Base-by-base conservation (phyloP, 352 stramenopile species). In the Pythium chondricola region DNA sequence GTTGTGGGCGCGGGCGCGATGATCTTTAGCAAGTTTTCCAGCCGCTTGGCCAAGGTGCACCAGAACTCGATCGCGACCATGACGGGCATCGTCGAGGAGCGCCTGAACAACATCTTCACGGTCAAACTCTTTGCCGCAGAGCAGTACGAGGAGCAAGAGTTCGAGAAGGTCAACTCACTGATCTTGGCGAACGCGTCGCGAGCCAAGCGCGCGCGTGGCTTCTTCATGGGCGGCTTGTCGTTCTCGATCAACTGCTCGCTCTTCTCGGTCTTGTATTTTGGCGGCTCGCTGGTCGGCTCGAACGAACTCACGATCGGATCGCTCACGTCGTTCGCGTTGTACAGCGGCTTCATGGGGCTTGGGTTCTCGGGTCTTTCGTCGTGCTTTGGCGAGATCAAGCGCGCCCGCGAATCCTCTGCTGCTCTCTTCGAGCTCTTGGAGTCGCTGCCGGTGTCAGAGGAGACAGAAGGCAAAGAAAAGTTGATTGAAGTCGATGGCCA, bases 151-250 rank as follows among this genome's bases (percentile, higher is more conserved):
- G 51, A 77, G 35, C 38, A 67, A 3, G 48, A 60, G 38, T 95
- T 93, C 48, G 75, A 79, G 4, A 71, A 75, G 37, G 72, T 85
- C 36, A 93, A 89, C 56, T 58, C 49, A 21, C 45, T 40, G 39
- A 88, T 91, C 45, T 60, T 91, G n/a, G 44, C 55, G 25, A 87
- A 92, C 41, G 75, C 79, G 8, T 61, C 73, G 11, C 71, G 67
- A 9, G 81, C 82, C 17, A 92, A 94, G 51, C 65, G 65, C 21
- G 83, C 84, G n/a, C 74, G 84, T 47, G 88, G 86, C 7, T 32
- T 92, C n/a, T 96, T 96, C 57, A 95, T 94, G 82, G 84, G 85
- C 10, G 78, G 76, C 0, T 69, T 97, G 13, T 93, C 83, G 52
- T 54, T 93, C 40, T 92, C 83, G 31, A 78, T 91, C 37, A 95